Conservation (phyloP, 2,329 filamentous ascomycete species). For the Alternaria viburni region DNA sequence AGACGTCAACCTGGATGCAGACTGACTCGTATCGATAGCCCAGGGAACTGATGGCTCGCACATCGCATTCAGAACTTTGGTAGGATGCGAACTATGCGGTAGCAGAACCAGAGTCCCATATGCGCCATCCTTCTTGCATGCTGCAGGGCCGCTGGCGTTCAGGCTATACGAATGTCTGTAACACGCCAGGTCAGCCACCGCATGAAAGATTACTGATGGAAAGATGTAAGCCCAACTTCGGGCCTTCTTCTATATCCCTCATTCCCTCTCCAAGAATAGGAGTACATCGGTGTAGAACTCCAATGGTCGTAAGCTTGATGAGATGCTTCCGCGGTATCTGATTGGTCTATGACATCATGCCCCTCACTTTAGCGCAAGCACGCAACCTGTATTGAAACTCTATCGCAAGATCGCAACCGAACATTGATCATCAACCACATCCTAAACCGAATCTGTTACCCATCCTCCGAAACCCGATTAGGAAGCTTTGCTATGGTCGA, state of each 20-base stretch:
- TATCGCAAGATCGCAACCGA: not conserved
- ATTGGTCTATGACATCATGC: conserved; percentile 20
- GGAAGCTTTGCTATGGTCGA: conserved; percentile 20
- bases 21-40: not conserved
- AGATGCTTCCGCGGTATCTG: not conserved
- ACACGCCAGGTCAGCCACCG: not conserved
- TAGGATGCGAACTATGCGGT: not conserved
- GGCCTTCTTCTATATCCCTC: not conserved
- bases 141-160: not conserved
- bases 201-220: not conserved
- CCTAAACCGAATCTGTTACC: not conserved
- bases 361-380: conserved; percentile 13
- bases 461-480: not conserved
- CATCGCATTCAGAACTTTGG: not conserved
- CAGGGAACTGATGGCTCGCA: not conserved
- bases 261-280: not conserved
- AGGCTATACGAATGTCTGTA: not conserved
- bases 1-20: not conserved
- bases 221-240: not conserved
- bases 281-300: not conserved
- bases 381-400: not conserved
- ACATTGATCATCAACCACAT: not conserved
- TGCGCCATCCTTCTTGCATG: not conserved
- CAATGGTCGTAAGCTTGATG: not conserved
- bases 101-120: not conserved